Percentiles rank a stretch among this genome's conserved stretches.
These are phyloP conservation scores for Chrysosporium keratinophilum DNA, from an alignment of 2,329 filamentous ascomycete genomes.

Conservation along the genomic window DNA sequence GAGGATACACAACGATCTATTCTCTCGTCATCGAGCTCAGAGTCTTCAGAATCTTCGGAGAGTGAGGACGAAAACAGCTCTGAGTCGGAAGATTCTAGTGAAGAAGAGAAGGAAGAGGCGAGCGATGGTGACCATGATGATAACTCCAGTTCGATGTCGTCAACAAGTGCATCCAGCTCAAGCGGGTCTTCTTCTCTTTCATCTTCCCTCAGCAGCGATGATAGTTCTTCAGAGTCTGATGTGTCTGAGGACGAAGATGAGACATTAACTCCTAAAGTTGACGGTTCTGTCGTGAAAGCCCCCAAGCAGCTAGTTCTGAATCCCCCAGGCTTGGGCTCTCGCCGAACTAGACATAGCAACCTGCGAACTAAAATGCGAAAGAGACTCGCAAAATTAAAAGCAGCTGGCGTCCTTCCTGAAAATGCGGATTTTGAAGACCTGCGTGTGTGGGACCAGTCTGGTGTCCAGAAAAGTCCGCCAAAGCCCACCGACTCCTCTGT, in stretches of 20 bases:
- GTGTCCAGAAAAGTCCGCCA: background rate
- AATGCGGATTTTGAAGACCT: slow-evolving; percentile 45
- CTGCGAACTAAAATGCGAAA: slow-evolving; percentile 42
- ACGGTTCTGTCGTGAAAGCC: slow-evolving; percentile 10
- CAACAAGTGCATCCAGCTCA: slow-evolving; percentile 16
- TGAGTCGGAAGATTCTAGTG: slow-evolving; percentile 13
- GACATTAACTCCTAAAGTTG: slow-evolving; percentile 24
- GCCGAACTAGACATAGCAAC: slow-evolving; percentile 47
- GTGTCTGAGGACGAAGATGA: slow-evolving; percentile 17
- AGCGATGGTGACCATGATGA: background rate
- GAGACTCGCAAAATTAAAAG: slow-evolving; percentile 44
- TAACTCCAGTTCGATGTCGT: slow-evolving; percentile 20
- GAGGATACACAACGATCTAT: background rate
- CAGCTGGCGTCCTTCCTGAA: slow-evolving; percentile 42
- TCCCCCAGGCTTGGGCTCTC: slow-evolving; percentile 42
- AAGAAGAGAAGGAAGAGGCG: background rate
- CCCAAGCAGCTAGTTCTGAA: slow-evolving; percentile 19
- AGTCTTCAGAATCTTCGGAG: slow-evolving; percentile 2
- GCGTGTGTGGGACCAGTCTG: slow-evolving; percentile 25
- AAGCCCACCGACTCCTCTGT: background rate
- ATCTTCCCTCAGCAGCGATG: slow-evolving; percentile 18
- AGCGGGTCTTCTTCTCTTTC: slow-evolving; percentile 13
- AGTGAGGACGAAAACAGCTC: background rate
- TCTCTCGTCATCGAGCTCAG: slow-evolving; percentile 12
- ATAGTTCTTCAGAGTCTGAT: slow-evolving; percentile 19